phyloP scores from a whole-genome alignment of 1,284 basidiomycete genomes.

The Ganoderma meredithae region DNA sequence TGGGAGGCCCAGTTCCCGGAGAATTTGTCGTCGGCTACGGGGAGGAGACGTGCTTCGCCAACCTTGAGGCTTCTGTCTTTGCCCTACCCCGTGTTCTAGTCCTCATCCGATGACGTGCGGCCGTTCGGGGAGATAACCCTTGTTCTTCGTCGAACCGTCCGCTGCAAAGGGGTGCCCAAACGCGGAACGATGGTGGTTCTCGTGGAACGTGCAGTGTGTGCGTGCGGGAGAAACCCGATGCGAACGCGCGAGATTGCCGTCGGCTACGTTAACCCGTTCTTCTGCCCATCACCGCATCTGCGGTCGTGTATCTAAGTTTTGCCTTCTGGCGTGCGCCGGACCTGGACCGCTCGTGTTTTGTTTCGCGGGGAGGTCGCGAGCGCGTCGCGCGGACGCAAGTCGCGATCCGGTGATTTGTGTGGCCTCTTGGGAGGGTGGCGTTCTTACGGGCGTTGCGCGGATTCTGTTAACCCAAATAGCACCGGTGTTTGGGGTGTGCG shows the following conservation, averaged over 20 bases:
- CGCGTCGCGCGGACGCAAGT: not conserved
- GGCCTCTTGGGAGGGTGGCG: not conserved
- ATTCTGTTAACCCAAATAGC: not conserved
- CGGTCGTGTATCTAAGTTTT: not conserved
- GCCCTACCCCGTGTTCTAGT: not conserved
- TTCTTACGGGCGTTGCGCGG: not conserved
- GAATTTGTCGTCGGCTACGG: conserved; percentile 7
- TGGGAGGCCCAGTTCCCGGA: not conserved
- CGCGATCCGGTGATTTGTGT: not conserved
- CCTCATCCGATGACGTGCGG: not conserved
- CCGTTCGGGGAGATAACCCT: not conserved
- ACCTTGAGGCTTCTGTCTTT: not conserved
- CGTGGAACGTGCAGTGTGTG: not conserved
- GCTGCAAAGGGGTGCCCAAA: not conserved
- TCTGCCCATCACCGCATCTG: not conserved
- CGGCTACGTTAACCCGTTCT: not conserved
- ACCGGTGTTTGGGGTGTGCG: not conserved
- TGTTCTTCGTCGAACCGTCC: not conserved
- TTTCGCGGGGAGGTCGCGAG: not conserved
- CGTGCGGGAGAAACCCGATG: conserved; percentile 1
- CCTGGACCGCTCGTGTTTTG: not conserved
- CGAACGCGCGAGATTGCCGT: conserved; percentile 1
- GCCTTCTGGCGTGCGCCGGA: not conserved
- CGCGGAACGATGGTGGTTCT: not conserved
- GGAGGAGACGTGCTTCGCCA: not conserved